phyloP scores from a whole-genome alignment of 495 filamentous ascomycete species.

The Podospora didyma region DNA sequence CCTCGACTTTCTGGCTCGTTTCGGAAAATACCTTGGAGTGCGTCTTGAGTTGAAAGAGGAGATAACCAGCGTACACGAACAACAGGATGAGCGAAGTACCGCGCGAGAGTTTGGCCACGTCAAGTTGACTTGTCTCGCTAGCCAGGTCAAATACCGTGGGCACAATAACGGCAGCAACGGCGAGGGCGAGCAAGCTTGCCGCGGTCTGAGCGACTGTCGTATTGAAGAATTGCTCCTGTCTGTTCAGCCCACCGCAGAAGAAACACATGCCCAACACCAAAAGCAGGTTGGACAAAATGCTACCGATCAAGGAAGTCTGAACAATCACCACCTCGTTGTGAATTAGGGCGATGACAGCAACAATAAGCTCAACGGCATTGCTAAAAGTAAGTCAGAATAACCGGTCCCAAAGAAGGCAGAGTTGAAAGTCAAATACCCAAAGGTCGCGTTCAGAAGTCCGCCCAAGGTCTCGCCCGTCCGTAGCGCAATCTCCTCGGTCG shows the following conservation, averaged over 20 bases:
- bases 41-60: constrained; percentile 79
- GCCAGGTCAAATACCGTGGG: constrained; percentile 74
- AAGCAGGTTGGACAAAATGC: constrained; percentile 86
- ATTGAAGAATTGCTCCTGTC: constrained; percentile 86
- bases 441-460: constrained; percentile 81
- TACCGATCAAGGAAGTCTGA: constrained; percentile 86
- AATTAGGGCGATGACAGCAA: constrained; percentile 76
- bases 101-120: constrained; percentile 59
- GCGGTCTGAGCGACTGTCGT: constrained; percentile 91
- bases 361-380: constrained; percentile 90
- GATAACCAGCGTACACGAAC: constrained; percentile 70
- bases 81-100: constrained; percentile 73
- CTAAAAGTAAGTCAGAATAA: constrained; percentile 30
- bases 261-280: constrained; percentile 93
- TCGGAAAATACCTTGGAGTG: constrained; percentile 71
- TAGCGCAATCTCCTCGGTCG: constrained; percentile 83
- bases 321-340: constrained; percentile 78
- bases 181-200: constrained; percentile 73
- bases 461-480: constrained; percentile 83
- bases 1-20: constrained; percentile 62
- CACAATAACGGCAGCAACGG: constrained; percentile 77
- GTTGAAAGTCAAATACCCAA: constrained; percentile 57
- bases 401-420: neutral
- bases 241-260: constrained; percentile 78
- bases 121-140: constrained; percentile 22